Percentiles rank a stretch among this genome's conserved stretches.
Evolutionary conservation across 2,329 filamentous ascomycete genomes (phyloP).

Genomic region (Plenodomus lindquistii): DNA sequence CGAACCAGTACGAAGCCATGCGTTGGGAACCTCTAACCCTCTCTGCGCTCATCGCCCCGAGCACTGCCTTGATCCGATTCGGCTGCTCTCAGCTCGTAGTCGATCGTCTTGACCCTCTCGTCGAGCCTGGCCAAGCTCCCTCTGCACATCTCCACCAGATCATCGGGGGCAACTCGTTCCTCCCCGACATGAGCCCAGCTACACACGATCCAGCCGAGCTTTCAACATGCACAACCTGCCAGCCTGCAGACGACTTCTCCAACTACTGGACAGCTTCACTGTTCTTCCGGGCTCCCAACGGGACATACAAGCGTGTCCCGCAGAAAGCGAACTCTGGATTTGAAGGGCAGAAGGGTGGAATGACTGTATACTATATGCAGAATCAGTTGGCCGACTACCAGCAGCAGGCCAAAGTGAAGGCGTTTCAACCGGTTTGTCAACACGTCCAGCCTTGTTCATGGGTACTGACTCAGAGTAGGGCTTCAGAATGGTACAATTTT

Average conservation of each 20-base stretch:
- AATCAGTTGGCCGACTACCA: slow-evolving; percentile 28
- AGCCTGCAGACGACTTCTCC: slow-evolving; percentile 19
- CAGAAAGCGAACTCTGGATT: slow-evolving; percentile 34
- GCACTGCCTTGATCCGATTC: slow-evolving; percentile 30
- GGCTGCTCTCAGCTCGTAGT: slow-evolving; percentile 31
- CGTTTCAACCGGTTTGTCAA: slow-evolving; percentile 40
- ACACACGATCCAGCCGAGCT: slow-evolving; percentile 22
- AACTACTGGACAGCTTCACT: slow-evolving; percentile 36
- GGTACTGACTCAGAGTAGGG: slow-evolving; percentile 7
- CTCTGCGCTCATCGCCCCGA: slow-evolving; percentile 22
- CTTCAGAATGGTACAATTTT: slow-evolving; percentile 22
- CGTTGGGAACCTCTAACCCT: slow-evolving; percentile 13
- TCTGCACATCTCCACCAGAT: slow-evolving; percentile 34
- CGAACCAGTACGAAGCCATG: slow-evolving; percentile 14
- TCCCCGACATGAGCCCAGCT: slow-evolving; percentile 23
- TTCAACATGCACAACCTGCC: slow-evolving; percentile 33
- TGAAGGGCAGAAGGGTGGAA: slow-evolving; percentile 27
- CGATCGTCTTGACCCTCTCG: slow-evolving; percentile 33
- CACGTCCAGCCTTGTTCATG: background rate
- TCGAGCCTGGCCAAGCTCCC: slow-evolving; percentile 24
- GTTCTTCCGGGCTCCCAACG: slow-evolving; percentile 29
- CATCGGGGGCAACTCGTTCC: slow-evolving; percentile 33
- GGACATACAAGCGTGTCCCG: slow-evolving; percentile 29
- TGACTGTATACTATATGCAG: slow-evolving; percentile 38
- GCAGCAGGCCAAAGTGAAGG: slow-evolving; percentile 46